Evolutionary conservation across 2,329 filamentous ascomycete genomes (phyloP).

Genomic region (Ambrosiella xylebori): DNA sequence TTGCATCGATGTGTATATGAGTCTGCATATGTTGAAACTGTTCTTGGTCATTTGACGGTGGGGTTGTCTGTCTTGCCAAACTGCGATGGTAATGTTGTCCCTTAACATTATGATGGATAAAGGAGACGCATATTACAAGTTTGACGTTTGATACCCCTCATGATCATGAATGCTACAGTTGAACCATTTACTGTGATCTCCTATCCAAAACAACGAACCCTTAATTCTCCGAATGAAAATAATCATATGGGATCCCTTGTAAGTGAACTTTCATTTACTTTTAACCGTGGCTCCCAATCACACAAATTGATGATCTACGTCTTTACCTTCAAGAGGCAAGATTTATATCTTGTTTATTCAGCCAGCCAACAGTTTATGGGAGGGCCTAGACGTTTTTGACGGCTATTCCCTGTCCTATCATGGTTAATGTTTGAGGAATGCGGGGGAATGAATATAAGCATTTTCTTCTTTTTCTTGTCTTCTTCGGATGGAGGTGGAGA

Average conservation of each 20-base stretch:
- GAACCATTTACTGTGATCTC: not conserved
- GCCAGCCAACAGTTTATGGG: not conserved
- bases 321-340: not conserved
- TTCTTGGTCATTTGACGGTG: not conserved
- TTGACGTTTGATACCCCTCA: too few species aligned
- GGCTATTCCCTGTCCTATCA: not conserved
- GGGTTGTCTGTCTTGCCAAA: too few species aligned
- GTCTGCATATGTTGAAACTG: not conserved
- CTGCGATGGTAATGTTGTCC: too few species aligned
- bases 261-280: not conserved
- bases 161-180: not conserved
- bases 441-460: not conserved
- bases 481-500: not conserved
- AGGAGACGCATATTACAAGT: too few species aligned
- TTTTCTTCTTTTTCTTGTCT: not conserved
- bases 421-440: conserved; percentile 1
- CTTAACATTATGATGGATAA: too few species aligned
- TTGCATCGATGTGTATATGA: not conserved
- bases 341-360: not conserved
- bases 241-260: not conserved
- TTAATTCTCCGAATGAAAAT: not conserved
- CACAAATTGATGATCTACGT: not conserved
- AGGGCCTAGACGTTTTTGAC: not conserved
- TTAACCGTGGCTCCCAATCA: not conserved
- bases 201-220: not conserved